Evolutionary conservation across 2,329 filamentous ascomycete species (phyloP).

Genomic region (Alternaria postmessia): DNA sequence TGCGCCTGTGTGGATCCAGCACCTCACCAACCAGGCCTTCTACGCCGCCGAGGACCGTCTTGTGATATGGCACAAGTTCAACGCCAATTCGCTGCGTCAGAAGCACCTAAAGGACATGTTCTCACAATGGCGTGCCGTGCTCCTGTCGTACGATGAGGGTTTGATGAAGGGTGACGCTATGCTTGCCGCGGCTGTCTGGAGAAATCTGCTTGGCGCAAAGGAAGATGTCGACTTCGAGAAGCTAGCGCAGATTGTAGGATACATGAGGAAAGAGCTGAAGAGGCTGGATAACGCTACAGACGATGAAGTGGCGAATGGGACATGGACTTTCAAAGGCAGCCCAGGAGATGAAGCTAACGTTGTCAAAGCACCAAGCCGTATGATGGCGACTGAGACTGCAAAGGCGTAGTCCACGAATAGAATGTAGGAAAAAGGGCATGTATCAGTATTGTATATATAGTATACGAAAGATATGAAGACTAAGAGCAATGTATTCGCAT

Average conservation of each 20-base stretch:
- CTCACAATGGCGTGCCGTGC: slow-evolving; percentile 86
- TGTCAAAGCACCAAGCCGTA: slow-evolving; percentile 35
- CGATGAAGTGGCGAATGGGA: slow-evolving; percentile 57
- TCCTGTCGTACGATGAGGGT: slow-evolving; percentile 86
- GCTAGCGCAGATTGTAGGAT: slow-evolving; percentile 69
- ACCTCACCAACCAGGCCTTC: slow-evolving; percentile 95
- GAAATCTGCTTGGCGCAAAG: slow-evolving; percentile 85
- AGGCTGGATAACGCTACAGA: slow-evolving; percentile 64
- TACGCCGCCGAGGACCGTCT: slow-evolving; percentile 86
- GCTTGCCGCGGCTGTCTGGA: slow-evolving; percentile 85
- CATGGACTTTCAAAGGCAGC: slow-evolving; percentile 60
- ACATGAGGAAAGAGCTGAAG: slow-evolving; percentile 66
- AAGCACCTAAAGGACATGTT: slow-evolving; percentile 85
- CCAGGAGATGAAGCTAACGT: slow-evolving; percentile 49
- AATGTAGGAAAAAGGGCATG: background rate
- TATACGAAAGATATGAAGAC: slow-evolving; percentile 7
- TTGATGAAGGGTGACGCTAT: slow-evolving; percentile 78
- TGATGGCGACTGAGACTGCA: slow-evolving; percentile 29
- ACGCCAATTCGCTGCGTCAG: slow-evolving; percentile 63
- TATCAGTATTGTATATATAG: slow-evolving; percentile 8
- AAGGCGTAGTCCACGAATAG: slow-evolving; percentile 11
- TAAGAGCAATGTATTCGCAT: background rate
- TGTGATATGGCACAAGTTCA: slow-evolving; percentile 77
- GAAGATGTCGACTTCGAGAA: slow-evolving; percentile 68
- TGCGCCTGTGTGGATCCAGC: slow-evolving; percentile 81